Conservation (phyloP, 352 stramenopile species). For the Globisporangium uncinulatum region DNA sequence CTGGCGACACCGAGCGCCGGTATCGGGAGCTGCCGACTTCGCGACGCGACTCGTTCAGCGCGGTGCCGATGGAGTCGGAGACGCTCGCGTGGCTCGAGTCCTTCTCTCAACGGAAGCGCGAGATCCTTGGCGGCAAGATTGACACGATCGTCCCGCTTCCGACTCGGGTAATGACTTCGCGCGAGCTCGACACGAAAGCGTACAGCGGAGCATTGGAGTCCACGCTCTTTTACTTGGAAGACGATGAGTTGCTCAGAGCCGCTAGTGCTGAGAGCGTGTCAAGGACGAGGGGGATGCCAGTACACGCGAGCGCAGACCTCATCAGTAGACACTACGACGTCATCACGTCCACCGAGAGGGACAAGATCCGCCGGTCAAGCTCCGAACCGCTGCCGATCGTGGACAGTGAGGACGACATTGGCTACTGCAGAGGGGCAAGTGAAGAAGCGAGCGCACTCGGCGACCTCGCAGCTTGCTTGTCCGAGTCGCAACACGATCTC, state of each 20-base stretch:
- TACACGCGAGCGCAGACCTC: constrained; percentile 9
- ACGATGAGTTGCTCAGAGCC: not conserved
- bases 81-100: constrained; percentile 56
- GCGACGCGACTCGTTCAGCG: constrained; percentile 14
- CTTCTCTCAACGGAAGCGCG: constrained; percentile 58
- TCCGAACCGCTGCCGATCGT: constrained; percentile 12
- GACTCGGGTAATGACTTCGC: not conserved
- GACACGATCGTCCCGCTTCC: constrained; percentile 14
- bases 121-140: constrained; percentile 43
- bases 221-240: not conserved
- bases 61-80: constrained; percentile 23
- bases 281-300: constrained; percentile 2
- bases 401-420: constrained; percentile 3
- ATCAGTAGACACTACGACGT: constrained; percentile 7
- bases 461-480: not conserved
- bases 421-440: not conserved
- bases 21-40: not conserved
- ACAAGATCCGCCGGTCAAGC: constrained; percentile 3
- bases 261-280: not conserved
- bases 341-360: constrained; percentile 4
- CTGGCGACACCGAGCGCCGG: not conserved
- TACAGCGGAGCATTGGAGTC: not conserved
- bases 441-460: not conserved
- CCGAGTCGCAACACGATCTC: not conserved
- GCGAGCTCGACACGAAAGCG: not conserved